Conservation (phyloP, 139 green algal genomes). For the Tetradesmus lagerheimii region DNA sequence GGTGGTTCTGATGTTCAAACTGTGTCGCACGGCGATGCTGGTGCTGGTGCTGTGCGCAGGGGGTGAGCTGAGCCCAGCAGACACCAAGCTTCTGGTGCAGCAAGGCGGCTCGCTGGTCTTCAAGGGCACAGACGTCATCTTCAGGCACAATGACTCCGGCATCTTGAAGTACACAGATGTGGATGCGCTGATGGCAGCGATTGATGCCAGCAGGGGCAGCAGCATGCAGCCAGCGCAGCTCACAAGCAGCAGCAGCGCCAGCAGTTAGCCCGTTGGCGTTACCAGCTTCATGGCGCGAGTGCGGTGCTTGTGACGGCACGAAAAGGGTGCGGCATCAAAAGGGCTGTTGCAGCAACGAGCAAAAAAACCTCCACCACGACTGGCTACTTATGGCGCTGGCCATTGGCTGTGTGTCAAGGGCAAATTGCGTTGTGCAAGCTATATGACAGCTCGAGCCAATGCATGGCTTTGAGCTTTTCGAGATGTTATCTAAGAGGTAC, state of each 20-base stretch:
- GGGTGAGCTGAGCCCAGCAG: slow-evolving; percentile 68
- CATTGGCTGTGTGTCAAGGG: too few relatives aligned
- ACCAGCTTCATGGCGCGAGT: too few relatives aligned
- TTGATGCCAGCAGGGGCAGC: not conserved
- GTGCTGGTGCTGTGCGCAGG: slow-evolving; percentile 57
- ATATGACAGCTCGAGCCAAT: too few relatives aligned
- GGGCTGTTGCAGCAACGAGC: too few relatives aligned
- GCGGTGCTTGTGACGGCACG: too few relatives aligned
- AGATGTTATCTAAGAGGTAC: too few relatives aligned
- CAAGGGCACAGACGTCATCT: slow-evolving; percentile 61
- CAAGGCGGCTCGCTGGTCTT: slow-evolving; percentile 83
- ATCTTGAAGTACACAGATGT: slow-evolving; percentile 74
- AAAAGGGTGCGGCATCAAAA: too few relatives aligned
- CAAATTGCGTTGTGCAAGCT: too few relatives aligned
- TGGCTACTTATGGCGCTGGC: too few relatives aligned
- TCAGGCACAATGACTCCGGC: slow-evolving; percentile 62
- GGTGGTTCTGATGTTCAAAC: not conserved
- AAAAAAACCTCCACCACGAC: too few relatives aligned
- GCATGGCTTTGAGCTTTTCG: too few relatives aligned
- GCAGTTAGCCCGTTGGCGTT: not conserved
- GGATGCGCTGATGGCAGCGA: slow-evolving; percentile 7
- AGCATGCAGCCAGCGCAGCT: not conserved
- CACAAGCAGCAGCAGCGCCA: not conserved
- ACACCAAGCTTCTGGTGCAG: slow-evolving; percentile 76
- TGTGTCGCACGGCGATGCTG: not conserved